A percentile compares a stretch with the other conserved stretches of the same genome.
Conservation (phyloP, 78 protist species). For the slime mould (Dictyostelium discoideum) region DNA sequence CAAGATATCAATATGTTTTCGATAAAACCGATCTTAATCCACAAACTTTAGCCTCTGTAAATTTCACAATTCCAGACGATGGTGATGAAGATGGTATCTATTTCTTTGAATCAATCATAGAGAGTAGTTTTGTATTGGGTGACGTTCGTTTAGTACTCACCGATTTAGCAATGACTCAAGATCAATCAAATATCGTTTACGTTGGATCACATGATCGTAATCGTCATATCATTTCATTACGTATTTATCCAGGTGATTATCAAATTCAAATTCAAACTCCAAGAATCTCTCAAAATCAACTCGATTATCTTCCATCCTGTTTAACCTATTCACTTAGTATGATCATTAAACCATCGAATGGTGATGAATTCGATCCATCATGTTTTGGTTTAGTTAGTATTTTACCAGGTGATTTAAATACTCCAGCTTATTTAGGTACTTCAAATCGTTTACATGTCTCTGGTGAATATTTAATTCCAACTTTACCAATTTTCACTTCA, state of each 20-base stretch:
- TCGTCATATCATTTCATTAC: background rate
- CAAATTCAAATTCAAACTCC: background rate
- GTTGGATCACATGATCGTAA: slow-evolving; percentile 48
- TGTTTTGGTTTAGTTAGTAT: background rate
- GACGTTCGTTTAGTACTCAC: background rate
- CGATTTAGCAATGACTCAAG: background rate
- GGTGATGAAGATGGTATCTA: slow-evolving; percentile 8
- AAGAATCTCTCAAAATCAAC: background rate
- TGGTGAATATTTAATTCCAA: slow-evolving; percentile 41
- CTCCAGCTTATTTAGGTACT: slow-evolving; percentile 42
- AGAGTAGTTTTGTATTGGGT: background rate
- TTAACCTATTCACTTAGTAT: background rate
- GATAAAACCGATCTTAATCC: background rate
- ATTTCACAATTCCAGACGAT: slow-evolving; percentile 15
- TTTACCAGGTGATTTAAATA: slow-evolving; percentile 27
- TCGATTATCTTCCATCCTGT: slow-evolving; percentile 1
- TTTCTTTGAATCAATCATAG: background rate
- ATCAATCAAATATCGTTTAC: background rate
- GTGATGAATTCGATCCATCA: background rate
- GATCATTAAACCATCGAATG: background rate
- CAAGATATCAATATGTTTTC: background rate
- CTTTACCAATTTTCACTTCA: background rate
- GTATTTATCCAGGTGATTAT: slow-evolving; percentile 45
- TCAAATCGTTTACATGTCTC: slow-evolving; percentile 25
- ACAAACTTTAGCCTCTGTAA: background rate